Base-by-base conservation (phyloP, 306 rosid genomes). In the Hylodesmum podocarpum region DNA sequence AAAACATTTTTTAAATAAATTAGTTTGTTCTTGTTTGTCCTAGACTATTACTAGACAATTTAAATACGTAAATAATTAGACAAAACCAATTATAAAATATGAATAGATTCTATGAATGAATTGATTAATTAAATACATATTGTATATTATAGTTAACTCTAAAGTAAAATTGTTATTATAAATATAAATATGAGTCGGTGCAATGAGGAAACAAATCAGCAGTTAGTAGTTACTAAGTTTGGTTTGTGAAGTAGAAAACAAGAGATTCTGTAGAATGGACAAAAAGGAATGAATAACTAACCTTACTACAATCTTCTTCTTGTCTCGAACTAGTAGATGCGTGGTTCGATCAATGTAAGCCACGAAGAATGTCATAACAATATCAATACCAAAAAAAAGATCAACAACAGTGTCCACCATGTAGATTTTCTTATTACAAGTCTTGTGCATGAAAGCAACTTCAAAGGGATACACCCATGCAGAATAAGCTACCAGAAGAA, bases 401-500 rank as follows among this genome's bases (percentile, higher is more conserved):
- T 95, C 97, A 15, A 95, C 91, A 2, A 84, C 7, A 25, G 70
- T 85, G 82, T 92, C 97, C 21, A 79, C 87, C 8, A 87, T 75
- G 58, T 47, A 86, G 0, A 92, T 55, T 61, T 81, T 67, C 6
- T n/a, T 75, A 21, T 76, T 39, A 7, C 83, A 78, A 12, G 80
- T 66, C 0, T 82, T 44, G 16, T 80, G 59, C 61, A 91, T 70
- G 83, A 93, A 93, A 24, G 97, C 96, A 51, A 84, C 92, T 82
- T 93, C 97, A 85, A 91, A 85, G 18, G 98, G 98, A 72, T 85
- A 93, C 8, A 81, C 84, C 98, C 98, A 91, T 49, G 89, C 93
- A 27, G 91, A 88, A 82, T 91, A 93, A 12, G 88, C 91, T n/a
- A 93, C 97, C 73, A 93, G 72, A 40, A 88, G 16, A 79, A 93